Evolutionary conservation across 108 stramenopile genomes (phyloP), one percentile per base, ranked within the genome.

Genomic region (Schizochytrium sp.): DNA sequence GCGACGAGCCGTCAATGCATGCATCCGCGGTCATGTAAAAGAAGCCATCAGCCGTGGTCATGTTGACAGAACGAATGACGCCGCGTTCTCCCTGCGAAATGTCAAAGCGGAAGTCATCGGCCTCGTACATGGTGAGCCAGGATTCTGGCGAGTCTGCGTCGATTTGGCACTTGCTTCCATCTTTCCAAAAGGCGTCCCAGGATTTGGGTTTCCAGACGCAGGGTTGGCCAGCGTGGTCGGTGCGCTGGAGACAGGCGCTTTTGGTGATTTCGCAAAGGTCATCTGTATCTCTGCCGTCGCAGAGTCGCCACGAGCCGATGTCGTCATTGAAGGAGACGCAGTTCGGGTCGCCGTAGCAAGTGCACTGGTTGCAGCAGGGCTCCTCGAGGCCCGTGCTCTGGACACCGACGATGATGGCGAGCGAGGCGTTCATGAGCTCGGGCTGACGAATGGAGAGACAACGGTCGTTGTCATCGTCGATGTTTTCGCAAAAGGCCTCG

Each of bases 101-200:
- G 48, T 2, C n/a, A 28, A 83, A 83, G 45, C 48, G 23, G 28
- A 83, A 83, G 51, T 21, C 28, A 23, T 83, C 76, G n/a, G 76
- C 76, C 76, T 83, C 48, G 76, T 83, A 83, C 76, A 83, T 83
- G 45, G 51, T 47, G 25, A 83, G 45, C 45, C 76, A 53, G 45
- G 76, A 47, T 34, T 53, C 76, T 43, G n/a, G n/a, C n/a, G 76
- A 47, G 28, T 53, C 28, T 12, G 6, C n/a, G 76, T 53, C 51
- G 2, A 53, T 18, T 23, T 83, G 76, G 51, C 76, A 83, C 4
- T 21, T 21, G 25, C 23, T 25, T 6, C 76, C 76, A 23, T 8
- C 6, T 18, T 83, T 10, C 76, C 76, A 83, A 28, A 53, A 53
- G 19, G 76, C 44, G 76, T 53, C n/a, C 76, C 48, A 83, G 55